Evolutionary conservation across 2,329 filamentous ascomycete genomes (phyloP).

Genomic region (Malbranchea cinnamomea): DNA sequence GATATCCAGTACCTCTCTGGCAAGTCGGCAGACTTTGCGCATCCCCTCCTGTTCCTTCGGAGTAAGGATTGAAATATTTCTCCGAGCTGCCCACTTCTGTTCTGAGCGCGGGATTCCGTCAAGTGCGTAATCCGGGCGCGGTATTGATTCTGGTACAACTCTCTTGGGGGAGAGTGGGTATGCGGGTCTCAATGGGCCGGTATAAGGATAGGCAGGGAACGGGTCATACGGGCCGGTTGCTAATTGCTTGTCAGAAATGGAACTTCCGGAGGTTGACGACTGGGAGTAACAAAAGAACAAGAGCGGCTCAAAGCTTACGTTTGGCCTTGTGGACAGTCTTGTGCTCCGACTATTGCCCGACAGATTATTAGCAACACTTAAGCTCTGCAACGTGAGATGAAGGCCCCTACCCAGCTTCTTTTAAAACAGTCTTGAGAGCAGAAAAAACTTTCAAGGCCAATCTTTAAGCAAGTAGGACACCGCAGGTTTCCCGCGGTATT

Average conservation of each 20-base stretch:
- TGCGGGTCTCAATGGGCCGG: slow-evolving; percentile 68
- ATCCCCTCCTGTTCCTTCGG: slow-evolving; percentile 72
- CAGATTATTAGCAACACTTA: slow-evolving; percentile 9
- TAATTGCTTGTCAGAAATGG: slow-evolving; percentile 42
- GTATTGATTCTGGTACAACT: slow-evolving; percentile 63
- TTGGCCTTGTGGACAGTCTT: slow-evolving; percentile 75
- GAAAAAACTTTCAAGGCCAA: slow-evolving; percentile 84
- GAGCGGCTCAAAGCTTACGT: slow-evolving; percentile 39
- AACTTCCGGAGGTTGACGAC: slow-evolving; percentile 60
- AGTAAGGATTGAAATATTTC: slow-evolving; percentile 71
- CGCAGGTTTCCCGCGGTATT: slow-evolving; percentile 78
- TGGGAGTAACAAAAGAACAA: slow-evolving; percentile 30
- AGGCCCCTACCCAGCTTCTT: slow-evolving; percentile 73
- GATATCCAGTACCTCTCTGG: slow-evolving; percentile 83
- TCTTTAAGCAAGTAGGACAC: slow-evolving; percentile 88
- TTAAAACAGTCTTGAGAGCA: slow-evolving; percentile 99
- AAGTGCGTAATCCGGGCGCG: slow-evolving; percentile 71
- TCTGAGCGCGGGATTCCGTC: slow-evolving; percentile 61
- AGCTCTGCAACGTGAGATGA: slow-evolving; percentile 10
- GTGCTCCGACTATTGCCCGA: slow-evolving; percentile 51
- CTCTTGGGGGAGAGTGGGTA: slow-evolving; percentile 66
- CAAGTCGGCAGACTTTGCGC: slow-evolving; percentile 79
- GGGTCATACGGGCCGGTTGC: slow-evolving; percentile 79
- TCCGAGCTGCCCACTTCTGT: slow-evolving; percentile 51
- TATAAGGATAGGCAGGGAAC: slow-evolving; percentile 74